Conservation (phyloP, 805 yeast species). For the Cyberlindnera saturnus region DNA sequence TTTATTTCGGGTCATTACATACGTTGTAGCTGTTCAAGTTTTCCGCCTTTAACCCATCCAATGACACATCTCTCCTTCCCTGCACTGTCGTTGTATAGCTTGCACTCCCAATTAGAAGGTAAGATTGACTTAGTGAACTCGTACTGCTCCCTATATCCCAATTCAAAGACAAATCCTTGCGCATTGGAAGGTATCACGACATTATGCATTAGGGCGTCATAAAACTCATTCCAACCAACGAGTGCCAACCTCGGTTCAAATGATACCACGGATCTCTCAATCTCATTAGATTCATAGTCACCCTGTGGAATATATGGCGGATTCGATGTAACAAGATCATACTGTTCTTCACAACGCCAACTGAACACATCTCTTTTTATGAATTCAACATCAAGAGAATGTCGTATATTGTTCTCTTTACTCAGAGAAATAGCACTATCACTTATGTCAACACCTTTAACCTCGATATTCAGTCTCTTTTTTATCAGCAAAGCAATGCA, state of each 20-base stretch:
- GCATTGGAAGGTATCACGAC: constrained; percentile 39
- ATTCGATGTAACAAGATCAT: constrained; percentile 67
- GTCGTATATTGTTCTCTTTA: constrained; percentile 31
- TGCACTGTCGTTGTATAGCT: constrained; percentile 43
- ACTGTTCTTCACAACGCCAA: constrained; percentile 1
- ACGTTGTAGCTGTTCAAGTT: background rate
- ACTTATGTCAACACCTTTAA: constrained; percentile 55
- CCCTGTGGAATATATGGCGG: constrained; percentile 77
- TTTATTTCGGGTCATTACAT: background rate
- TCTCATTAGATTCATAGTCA: constrained; percentile 36
- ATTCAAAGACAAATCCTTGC: constrained; percentile 65
- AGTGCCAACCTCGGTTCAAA: constrained; percentile 79
- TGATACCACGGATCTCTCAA: constrained; percentile 56
- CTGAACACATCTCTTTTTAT: constrained; percentile 7
- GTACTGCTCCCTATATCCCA: constrained; percentile 61
- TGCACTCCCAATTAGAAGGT: constrained; percentile 40
- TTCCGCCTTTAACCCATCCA: constrained; percentile 43
- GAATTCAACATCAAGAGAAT: constrained; percentile 8
- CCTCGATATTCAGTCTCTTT: constrained; percentile 20
- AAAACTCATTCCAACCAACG: constrained; percentile 74
- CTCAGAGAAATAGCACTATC: constrained; percentile 47
- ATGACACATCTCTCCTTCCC: constrained; percentile 53
- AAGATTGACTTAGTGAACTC: constrained; percentile 28
- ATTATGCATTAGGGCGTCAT: constrained; percentile 43
- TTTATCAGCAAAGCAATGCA: constrained; percentile 63